Conservation (phyloP, 2,329 filamentous ascomycete species). For the Ophiostoma triangulosporum region DNA sequence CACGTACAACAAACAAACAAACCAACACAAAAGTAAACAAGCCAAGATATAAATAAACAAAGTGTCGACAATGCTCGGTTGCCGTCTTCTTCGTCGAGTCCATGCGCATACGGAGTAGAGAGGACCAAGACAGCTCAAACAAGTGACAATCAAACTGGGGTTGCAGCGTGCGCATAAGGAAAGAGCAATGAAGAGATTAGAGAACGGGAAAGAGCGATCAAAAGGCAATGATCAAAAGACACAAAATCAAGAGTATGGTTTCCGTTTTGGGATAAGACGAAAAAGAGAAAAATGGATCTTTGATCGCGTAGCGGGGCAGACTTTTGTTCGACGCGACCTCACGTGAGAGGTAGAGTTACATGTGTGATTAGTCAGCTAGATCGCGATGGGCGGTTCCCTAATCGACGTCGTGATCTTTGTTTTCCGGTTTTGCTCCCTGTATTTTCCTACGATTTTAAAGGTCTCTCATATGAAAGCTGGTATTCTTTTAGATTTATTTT, state of each 20-base stretch:
- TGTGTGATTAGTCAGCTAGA: no score
- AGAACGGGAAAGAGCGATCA: not conserved
- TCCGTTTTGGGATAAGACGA: not conserved
- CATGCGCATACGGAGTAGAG: no score
- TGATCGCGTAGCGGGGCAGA: conserved; percentile 5
- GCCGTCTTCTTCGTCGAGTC: not conserved
- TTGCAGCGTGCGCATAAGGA: conserved; percentile 2
- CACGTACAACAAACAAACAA: no score
- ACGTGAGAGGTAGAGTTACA: not conserved
- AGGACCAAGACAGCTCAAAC: not conserved
- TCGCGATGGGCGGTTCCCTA: no score
- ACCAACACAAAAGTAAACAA: not conserved
- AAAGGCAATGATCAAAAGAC: not conserved
- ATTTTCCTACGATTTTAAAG: no score
- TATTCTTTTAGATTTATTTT: no score
- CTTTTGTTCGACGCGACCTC: conserved; percentile 7
- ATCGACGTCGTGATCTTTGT: no score
- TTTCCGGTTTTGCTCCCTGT: no score
- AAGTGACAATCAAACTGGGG: conserved; percentile 5
- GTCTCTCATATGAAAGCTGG: no score
- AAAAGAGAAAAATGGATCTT: not conserved
- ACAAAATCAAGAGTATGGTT: no score
- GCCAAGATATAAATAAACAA: not conserved
- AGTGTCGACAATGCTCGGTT: not conserved
- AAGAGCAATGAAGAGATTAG: not conserved